These are phyloP conservation scores for Alternaria triticina DNA, from an alignment of 2,329 filamentous ascomycete species.

Conservation along the genomic window DNA sequence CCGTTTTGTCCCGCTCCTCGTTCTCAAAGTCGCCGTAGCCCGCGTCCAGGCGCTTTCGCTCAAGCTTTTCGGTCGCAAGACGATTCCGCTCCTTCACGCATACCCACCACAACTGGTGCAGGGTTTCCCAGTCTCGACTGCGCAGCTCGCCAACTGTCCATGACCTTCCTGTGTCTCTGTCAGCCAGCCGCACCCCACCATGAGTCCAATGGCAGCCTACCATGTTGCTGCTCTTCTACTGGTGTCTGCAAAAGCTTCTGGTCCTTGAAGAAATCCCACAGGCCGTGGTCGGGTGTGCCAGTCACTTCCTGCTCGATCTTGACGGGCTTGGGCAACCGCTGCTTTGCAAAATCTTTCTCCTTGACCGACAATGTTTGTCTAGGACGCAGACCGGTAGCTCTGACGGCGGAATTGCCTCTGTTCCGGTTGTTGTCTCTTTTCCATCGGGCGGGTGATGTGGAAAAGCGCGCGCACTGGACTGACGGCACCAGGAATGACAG, in stretches of 20 bases:
- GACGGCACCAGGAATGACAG: slow-evolving; percentile 38
- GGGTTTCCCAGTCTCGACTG: slow-evolving; percentile 89
- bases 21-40: slow-evolving; percentile 77
- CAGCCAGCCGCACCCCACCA: slow-evolving; percentile 7
- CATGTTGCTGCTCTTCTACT: slow-evolving; percentile 72
- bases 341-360: slow-evolving; percentile 59
- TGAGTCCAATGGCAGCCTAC: slow-evolving; percentile 45
- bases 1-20: slow-evolving; percentile 67
- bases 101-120: slow-evolving; percentile 93
- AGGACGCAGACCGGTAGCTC: slow-evolving; percentile 70
- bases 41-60: slow-evolving; percentile 70
- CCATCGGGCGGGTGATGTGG: slow-evolving; percentile 57
- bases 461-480: slow-evolving; percentile 51
- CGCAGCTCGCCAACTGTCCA: slow-evolving; percentile 89
- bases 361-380: slow-evolving; percentile 76
- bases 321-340: slow-evolving; percentile 72
- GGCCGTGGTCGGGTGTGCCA: slow-evolving; percentile 77
- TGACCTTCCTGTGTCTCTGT: slow-evolving; percentile 63
- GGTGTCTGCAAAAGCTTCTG: slow-evolving; percentile 74
- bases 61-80: slow-evolving; percentile 76
- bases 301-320: slow-evolving; percentile 65
- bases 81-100: slow-evolving; percentile 91
- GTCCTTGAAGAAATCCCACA: slow-evolving; percentile 88
- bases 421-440: slow-evolving; percentile 77
- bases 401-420: slow-evolving; percentile 82